phyloP scores from a whole-genome alignment of 495 filamentous ascomycete genomes.

The Aspergillus avenaceus region DNA sequence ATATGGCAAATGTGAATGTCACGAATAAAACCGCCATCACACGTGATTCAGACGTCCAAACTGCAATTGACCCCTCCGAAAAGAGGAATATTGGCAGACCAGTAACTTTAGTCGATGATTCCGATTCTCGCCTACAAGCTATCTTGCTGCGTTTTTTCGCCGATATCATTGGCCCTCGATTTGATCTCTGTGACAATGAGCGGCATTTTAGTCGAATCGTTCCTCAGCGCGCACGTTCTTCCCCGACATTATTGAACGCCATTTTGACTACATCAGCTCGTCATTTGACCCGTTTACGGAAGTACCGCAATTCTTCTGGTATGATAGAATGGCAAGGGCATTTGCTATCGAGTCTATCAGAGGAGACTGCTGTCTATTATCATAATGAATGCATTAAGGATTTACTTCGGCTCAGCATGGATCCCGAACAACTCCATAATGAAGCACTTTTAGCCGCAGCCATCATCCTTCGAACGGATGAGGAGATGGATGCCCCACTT shows the following conservation, averaged over 20 bases:
- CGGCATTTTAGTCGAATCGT: constrained; percentile 3
- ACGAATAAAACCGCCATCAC: neutral
- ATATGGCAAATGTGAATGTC: neutral
- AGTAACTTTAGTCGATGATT: neutral
- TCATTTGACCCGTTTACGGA: constrained; percentile 3
- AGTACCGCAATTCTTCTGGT: constrained; percentile 1
- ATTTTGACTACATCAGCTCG: constrained; percentile 2
- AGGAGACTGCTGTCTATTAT: constrained; percentile 1
- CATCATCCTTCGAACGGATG: constrained; percentile 5
- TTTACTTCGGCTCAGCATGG: neutral
- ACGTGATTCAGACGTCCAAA: neutral
- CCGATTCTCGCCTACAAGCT: neutral
- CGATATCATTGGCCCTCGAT: constrained; percentile 3
- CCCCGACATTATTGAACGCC: neutral
- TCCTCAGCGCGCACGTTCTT: neutral
- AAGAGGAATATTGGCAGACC: neutral
- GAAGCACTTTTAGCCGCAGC: constrained; percentile 5
- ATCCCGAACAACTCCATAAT: constrained; percentile 7
- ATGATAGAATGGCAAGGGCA: constrained; percentile 4
- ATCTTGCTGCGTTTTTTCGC: constrained; percentile 3
- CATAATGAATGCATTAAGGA: constrained; percentile 5
- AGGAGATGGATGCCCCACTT: constrained; percentile 6
- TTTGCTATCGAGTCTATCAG: neutral
- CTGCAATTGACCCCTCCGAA: neutral
- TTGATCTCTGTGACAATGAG: constrained; percentile 7